Evolutionary conservation across 495 filamentous ascomycete genomes (phyloP), one percentile per base, ranked within the genome.

Genomic region (Penicillium dipodomyicola): DNA sequence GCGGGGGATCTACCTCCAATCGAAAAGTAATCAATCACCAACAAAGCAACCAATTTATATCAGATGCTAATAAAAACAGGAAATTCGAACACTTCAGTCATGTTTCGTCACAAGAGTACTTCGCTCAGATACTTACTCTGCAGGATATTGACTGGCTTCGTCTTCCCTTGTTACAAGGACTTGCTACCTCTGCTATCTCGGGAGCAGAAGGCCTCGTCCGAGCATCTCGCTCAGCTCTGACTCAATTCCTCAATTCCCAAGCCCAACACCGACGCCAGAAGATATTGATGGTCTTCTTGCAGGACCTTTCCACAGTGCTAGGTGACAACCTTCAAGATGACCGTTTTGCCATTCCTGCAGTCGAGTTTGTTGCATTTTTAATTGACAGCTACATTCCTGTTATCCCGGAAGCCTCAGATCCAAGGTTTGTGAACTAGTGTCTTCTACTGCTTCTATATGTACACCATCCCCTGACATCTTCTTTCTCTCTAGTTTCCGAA

Each of bases 141-240:
- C 70, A 71, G 41, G 32, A 50, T 10, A 54, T 76, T 25, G 68
- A 71, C 9, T 75, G 73, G 72, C 55, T 79, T 7, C 75, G 74
- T 43, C 47, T 66, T 17, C 69, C 73, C 11, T 65, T 96, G 2
- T 65, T 95, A 14, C 81, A 88, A 50, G 94, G 93, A n/a, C 77
- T 84, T 44, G 82, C 91, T 6, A 91, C 85, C 2, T 93, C 91
- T 19, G 89, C 91, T 27, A 90, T 90, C 61, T 86, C 87, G 12
- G 91, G 91, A 14, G 86, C 92, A 22, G 91, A 97, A 63, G 84
- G 88, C 7, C 76, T 97, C 6, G 79, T 97, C 15, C 84, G 87
- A 42, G 82, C 84, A 8, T 85, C 87, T 10, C 82, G 93, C 27
- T 78, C 81, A 2, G 91, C 91, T 3, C 72, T 98, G 19, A 77